A percentile compares a stretch with the other conserved stretches of the same genome.
phyloP scores from a whole-genome alignment of 169 alveolate genomes.

The Eimeria sp. region DNA sequence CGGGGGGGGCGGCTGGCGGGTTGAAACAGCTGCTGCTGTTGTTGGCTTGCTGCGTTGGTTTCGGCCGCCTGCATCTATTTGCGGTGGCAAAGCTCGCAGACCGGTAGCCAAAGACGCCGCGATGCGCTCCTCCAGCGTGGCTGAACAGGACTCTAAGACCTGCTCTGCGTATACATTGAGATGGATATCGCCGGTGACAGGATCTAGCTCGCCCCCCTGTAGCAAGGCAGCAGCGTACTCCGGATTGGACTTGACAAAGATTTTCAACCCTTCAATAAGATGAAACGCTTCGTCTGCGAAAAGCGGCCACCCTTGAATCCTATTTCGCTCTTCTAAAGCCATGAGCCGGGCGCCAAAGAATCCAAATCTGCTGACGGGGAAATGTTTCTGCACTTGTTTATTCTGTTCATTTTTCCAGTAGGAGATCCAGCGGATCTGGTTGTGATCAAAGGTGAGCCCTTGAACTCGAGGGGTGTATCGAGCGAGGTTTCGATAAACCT shows the following conservation, averaged over 20 bases:
- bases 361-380: slow-evolving; percentile 88
- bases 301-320: slow-evolving; percentile 78
- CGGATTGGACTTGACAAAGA: slow-evolving; percentile 54
- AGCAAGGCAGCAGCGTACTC: slow-evolving; percentile 44
- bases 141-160: slow-evolving; percentile 49
- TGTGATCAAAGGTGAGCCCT: slow-evolving; percentile 89
- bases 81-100: slow-evolving; percentile 38
- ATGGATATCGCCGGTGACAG: slow-evolving; percentile 34
- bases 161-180: slow-evolving; percentile 59
- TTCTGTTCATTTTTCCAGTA: slow-evolving; percentile 90
- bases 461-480: slow-evolving; percentile 86
- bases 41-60: slow-evolving; percentile 43
- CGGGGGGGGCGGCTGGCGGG: slow-evolving; percentile 11
- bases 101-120: slow-evolving; percentile 51
- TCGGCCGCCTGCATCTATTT: slow-evolving; percentile 35
- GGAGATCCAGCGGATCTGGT: slow-evolving; percentile 90
- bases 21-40: background rate
- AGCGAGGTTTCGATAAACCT: slow-evolving; percentile 86
- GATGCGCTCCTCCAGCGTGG: slow-evolving; percentile 28
- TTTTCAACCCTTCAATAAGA: slow-evolving; percentile 58
- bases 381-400: slow-evolving; percentile 88
- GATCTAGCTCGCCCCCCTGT: slow-evolving; percentile 48
- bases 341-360: slow-evolving; percentile 87
- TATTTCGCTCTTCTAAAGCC: slow-evolving; percentile 86
- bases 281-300: slow-evolving; percentile 79